Evolutionary conservation across 1,139 yeast genomes (phyloP).

Genomic region (Protomyces inouyei): DNA sequence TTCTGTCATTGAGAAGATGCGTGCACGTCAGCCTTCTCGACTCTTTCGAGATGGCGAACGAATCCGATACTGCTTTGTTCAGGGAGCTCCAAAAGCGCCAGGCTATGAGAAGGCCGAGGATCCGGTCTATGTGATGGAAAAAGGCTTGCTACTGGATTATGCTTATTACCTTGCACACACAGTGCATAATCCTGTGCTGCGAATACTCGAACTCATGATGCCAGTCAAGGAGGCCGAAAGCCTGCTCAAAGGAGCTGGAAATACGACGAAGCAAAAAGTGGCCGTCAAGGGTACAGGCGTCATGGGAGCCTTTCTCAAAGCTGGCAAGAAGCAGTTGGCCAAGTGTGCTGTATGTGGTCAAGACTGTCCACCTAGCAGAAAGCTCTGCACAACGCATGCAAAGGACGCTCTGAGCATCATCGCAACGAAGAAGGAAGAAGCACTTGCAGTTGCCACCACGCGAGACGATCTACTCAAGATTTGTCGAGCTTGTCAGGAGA

Average conservation of each 20-base stretch:
- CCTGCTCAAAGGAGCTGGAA: conserved; percentile 4
- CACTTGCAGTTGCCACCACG: not conserved
- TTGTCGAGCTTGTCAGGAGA: conserved; percentile 17
- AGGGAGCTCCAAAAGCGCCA: conserved; percentile 17
- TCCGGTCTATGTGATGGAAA: conserved; percentile 17
- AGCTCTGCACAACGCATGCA: conserved; percentile 13
- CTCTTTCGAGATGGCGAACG: conserved; percentile 22
- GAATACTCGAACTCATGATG: conserved; percentile 23
- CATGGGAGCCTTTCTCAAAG: conserved; percentile 24
- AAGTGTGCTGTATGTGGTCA: conserved; percentile 23
- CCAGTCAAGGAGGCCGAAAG: conserved; percentile 9
- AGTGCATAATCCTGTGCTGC: conserved; percentile 16
- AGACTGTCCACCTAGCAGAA: conserved; percentile 2
- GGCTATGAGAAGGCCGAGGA: conserved; percentile 27
- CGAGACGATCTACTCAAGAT: conserved; percentile 1
- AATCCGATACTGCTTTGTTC: conserved; percentile 14
- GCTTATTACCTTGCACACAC: conserved; percentile 23
- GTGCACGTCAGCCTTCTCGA: conserved; percentile 4
- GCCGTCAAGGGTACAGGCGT: conserved; percentile 19
- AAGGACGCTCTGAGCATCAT: not conserved
- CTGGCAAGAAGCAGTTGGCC: conserved; percentile 20
- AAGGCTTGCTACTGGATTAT: conserved; percentile 17
- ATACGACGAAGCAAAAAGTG: conserved; percentile 9
- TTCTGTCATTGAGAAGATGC: conserved; percentile 22
- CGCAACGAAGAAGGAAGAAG: conserved; percentile 1